Evolutionary conservation across 495 filamentous ascomycete species (phyloP).

Genomic region (Pyrenula aspistea): DNA sequence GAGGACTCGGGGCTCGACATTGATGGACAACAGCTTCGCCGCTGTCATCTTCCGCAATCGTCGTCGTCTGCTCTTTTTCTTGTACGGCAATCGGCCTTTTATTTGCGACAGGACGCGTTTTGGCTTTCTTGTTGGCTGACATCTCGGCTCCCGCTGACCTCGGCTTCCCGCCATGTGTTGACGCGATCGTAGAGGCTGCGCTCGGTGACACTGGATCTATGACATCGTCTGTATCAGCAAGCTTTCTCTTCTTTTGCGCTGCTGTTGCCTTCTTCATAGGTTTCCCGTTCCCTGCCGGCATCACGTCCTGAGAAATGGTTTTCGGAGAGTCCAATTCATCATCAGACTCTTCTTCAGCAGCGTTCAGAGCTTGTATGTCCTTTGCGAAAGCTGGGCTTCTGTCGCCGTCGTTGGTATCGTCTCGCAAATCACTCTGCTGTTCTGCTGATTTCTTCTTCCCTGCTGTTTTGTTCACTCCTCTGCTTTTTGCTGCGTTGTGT

Average conservation of each 20-base stretch:
- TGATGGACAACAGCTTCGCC: constrained; percentile 13
- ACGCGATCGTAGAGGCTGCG: constrained; percentile 28
- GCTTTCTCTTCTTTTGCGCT: constrained; percentile 20
- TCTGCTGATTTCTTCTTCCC: neutral
- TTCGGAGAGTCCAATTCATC: constrained; percentile 11
- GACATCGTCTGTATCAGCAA: constrained; percentile 15
- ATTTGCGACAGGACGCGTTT: constrained; percentile 12
- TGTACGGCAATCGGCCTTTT: constrained; percentile 23
- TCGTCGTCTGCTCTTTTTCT: constrained; percentile 29
- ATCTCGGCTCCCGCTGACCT: constrained; percentile 8
- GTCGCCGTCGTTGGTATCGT: neutral
- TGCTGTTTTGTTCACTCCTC: neutral
- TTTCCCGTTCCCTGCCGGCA: constrained; percentile 14
- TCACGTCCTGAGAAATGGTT: constrained; percentile 1
- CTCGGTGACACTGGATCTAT: constrained; percentile 35
- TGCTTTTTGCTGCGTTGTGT: neutral
- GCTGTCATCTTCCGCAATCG: constrained; percentile 25
- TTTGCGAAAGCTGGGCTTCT: neutral
- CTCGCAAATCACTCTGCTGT: neutral
- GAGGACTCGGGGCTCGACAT: constrained; percentile 3
- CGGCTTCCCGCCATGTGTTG: constrained; percentile 9
- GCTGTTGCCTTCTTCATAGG: constrained; percentile 16
- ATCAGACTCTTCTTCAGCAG: constrained; percentile 1
- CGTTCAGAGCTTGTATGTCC: neutral
- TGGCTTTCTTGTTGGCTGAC: constrained; percentile 11